Evolutionary conservation across 106 monocot genomes (phyloP).

Genomic region (Dendrobium huoshanense): DNA sequence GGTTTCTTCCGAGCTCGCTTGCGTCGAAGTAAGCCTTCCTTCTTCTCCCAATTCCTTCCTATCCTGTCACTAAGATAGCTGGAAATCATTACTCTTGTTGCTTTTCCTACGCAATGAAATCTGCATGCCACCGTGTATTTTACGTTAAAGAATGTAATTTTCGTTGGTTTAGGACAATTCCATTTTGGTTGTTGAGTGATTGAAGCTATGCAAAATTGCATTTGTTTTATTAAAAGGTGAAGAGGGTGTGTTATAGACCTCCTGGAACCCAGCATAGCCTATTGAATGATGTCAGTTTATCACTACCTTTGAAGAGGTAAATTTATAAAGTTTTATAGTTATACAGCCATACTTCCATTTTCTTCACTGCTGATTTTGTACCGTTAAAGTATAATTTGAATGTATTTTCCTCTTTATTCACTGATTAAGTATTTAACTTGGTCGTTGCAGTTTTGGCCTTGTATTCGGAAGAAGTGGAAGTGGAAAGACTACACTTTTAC

Average conservation of each 20-base stretch:
- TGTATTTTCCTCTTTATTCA: background rate
- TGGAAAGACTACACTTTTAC: slow-evolving; percentile 96
- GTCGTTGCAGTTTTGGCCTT: slow-evolving; percentile 70
- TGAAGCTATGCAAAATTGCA: background rate
- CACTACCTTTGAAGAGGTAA: slow-evolving; percentile 27
- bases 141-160: background rate
- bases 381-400: background rate
- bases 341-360: too few relatives aligned
- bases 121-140: background rate
- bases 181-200: background rate
- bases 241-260: slow-evolving; percentile 62
- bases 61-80: background rate
- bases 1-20: slow-evolving; percentile 2
- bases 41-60: background rate
- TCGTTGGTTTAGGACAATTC: background rate
- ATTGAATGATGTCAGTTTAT: slow-evolving; percentile 55
- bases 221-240: slow-evolving; percentile 52
- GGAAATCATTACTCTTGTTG: background rate
- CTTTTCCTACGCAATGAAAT: background rate
- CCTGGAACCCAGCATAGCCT: slow-evolving; percentile 76
- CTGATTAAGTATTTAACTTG: background rate
- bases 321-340: background rate
- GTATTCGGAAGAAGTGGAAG: slow-evolving; percentile 98
- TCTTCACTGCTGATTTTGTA: background rate
- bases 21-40: slow-evolving; percentile 2